Conservation (phyloP, 768 basidiomycete species). For the Naematelia encephala region DNA sequence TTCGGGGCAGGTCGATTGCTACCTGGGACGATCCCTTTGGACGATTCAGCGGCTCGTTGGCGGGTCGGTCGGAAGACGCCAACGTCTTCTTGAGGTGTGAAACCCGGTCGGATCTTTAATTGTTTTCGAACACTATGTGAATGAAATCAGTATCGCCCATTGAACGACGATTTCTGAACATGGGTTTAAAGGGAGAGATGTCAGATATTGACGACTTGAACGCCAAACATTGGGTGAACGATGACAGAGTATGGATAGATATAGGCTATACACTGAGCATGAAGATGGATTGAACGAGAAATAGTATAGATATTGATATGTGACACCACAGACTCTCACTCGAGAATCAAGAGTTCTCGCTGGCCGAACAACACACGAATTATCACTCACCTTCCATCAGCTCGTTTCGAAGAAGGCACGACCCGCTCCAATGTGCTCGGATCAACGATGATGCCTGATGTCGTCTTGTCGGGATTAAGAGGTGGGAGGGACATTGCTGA, state of each 20-base stretch:
- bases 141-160: background rate
- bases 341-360: background rate
- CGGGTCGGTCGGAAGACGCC: slow-evolving; percentile 76
- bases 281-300: too few species aligned
- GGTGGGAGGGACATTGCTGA: slow-evolving; percentile 77
- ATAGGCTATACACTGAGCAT: too few species aligned
- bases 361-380: slow-evolving; percentile 7
- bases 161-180: slow-evolving; percentile 5
- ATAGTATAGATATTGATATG: too few species aligned
- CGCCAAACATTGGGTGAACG: too few species aligned
- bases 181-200: too few species aligned
- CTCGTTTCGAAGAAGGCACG: slow-evolving; percentile 74
- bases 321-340: too few species aligned
- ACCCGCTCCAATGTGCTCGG: slow-evolving; percentile 82
- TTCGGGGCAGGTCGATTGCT: slow-evolving; percentile 62
- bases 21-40: slow-evolving; percentile 79
- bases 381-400: slow-evolving; percentile 81
- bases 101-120: slow-evolving; percentile 84
- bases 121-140: slow-evolving; percentile 73
- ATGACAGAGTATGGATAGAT: too few species aligned
- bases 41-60: slow-evolving; percentile 62
- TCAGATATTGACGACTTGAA: too few species aligned
- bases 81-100: slow-evolving; percentile 90
- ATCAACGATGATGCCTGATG: slow-evolving; percentile 77
- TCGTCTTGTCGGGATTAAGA: slow-evolving; percentile 65